Conservation (phyloP, 2,329 filamentous ascomycete species). For the Diaporthe sp. region DNA sequence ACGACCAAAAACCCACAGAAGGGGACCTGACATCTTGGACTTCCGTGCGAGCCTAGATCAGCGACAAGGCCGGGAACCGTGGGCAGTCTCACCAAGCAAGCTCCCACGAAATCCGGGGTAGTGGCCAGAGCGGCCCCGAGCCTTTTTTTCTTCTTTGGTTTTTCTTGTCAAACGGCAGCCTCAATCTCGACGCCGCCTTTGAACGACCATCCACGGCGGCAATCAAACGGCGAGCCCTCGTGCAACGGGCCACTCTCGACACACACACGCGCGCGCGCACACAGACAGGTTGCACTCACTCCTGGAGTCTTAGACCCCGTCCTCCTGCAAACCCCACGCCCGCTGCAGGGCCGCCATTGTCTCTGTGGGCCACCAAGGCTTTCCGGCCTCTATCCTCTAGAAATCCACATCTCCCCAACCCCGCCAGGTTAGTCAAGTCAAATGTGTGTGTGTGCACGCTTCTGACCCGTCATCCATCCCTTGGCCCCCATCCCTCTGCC, state of each 20-base stretch:
- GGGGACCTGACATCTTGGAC: slow-evolving; percentile 25
- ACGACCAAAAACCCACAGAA: slow-evolving; percentile 35
- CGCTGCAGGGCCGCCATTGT: slow-evolving; percentile 31
- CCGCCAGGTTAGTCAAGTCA: slow-evolving; percentile 32
- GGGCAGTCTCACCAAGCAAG: slow-evolving; percentile 32
- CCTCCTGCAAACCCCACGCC: slow-evolving; percentile 32
- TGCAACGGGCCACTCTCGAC: slow-evolving; percentile 25
- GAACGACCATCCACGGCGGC: slow-evolving; percentile 22
- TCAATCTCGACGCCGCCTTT: slow-evolving; percentile 15
- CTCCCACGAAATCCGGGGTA: slow-evolving; percentile 33
- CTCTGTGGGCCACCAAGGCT: slow-evolving; percentile 23
- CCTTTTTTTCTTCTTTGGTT: not conserved
- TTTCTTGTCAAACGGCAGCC: slow-evolving; percentile 30
- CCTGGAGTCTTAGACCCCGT: slow-evolving; percentile 16
- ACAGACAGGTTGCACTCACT: slow-evolving; percentile 31
- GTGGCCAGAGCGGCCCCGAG: slow-evolving; percentile 15
- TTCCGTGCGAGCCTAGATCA: slow-evolving; percentile 30
- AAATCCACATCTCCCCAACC: slow-evolving; percentile 31
- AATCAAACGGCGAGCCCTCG: slow-evolving; percentile 30
- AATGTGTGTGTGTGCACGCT: not conserved
- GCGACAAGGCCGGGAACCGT: slow-evolving; percentile 32
- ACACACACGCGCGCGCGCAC: no score
- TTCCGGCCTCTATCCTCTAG: slow-evolving; percentile 8
- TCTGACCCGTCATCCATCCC: not conserved
- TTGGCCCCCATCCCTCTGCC: slow-evolving; percentile 14